Evolutionary conservation across 2,329 filamentous ascomycete species (phyloP).

Genomic region (Aspergillus hiratsukae): DNA sequence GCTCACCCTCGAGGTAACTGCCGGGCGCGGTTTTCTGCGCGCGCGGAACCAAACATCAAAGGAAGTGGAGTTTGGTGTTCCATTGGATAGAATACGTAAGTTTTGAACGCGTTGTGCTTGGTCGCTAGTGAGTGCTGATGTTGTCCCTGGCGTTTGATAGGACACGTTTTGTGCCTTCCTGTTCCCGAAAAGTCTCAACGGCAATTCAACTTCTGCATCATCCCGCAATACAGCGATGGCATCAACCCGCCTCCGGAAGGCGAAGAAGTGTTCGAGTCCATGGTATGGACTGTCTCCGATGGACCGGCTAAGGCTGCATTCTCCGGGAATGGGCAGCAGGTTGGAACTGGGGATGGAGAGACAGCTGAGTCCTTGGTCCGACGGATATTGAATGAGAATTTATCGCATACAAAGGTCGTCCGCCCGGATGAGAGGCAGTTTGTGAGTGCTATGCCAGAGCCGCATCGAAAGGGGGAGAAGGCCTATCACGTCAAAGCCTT

Average conservation of each 20-base stretch:
- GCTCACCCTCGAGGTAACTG: slow-evolving; percentile 55
- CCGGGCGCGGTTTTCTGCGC: slow-evolving; percentile 40
- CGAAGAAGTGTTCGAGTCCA: slow-evolving; percentile 46
- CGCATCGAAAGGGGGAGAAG: slow-evolving; percentile 59
- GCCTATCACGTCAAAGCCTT: slow-evolving; percentile 62
- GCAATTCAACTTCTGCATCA: slow-evolving; percentile 59
- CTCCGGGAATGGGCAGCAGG: slow-evolving; percentile 39
- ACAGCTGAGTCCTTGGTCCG: slow-evolving; percentile 43
- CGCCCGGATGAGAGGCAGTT: slow-evolving; percentile 56
- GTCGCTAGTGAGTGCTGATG: slow-evolving; percentile 5
- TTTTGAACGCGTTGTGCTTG: slow-evolving; percentile 5
- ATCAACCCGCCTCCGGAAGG: slow-evolving; percentile 43
- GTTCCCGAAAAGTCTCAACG: slow-evolving; percentile 61
- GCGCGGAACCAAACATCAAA: slow-evolving; percentile 48
- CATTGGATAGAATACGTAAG: slow-evolving; percentile 47
- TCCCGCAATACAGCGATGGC: slow-evolving; percentile 51
- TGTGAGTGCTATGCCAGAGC: slow-evolving; percentile 55
- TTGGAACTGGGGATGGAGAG: slow-evolving; percentile 43
- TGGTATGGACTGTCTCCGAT: slow-evolving; percentile 59
- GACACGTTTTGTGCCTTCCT: slow-evolving; percentile 57
- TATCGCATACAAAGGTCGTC: slow-evolving; percentile 46
- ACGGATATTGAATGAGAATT: slow-evolving; percentile 46
- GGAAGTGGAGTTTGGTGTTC: slow-evolving; percentile 51
- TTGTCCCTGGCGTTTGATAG: slow-evolving; percentile 22
- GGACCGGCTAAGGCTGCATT: slow-evolving; percentile 45